Evolutionary conservation across 1,284 basidiomycete species (phyloP).

Genomic region (Tranzscheliella williamsii): DNA sequence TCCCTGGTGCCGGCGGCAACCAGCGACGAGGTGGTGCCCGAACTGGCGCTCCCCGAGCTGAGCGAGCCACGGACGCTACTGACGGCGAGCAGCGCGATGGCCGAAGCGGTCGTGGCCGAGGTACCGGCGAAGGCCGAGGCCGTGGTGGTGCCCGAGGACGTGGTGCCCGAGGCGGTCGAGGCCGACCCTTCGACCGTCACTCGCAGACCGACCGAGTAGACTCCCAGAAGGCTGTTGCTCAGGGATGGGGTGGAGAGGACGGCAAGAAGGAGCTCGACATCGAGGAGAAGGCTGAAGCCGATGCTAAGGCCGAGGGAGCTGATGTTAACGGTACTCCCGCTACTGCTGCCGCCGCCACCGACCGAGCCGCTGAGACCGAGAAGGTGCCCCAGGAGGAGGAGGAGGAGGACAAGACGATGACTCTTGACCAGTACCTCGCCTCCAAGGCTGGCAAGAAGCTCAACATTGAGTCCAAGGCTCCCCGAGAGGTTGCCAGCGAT

Average conservation of each 20-base stretch:
- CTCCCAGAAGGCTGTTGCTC: constrained; percentile 86
- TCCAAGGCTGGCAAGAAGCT: constrained; percentile 67
- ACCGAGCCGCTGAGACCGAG: constrained; percentile 31
- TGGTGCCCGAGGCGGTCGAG: constrained; percentile 68
- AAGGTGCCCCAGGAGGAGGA: constrained; percentile 66
- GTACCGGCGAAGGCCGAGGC: constrained; percentile 65
- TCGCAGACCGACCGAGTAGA: constrained; percentile 77
- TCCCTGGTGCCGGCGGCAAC: constrained; percentile 49
- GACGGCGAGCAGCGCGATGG: constrained; percentile 28
- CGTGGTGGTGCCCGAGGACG: constrained; percentile 65
- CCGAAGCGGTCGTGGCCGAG: neutral
- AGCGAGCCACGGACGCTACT: constrained; percentile 25
- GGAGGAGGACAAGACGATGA: constrained; percentile 90
- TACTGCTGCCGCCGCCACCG: constrained; percentile 47
- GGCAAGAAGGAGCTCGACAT: constrained; percentile 75
- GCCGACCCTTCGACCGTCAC: constrained; percentile 77
- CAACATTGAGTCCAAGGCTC: constrained; percentile 46
- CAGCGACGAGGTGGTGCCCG: constrained; percentile 38
- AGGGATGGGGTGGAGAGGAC: constrained; percentile 88
- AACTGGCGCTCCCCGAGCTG: constrained; percentile 40
- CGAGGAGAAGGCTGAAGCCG: constrained; percentile 69
- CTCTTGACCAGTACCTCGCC: constrained; percentile 76
- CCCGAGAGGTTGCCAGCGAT: constrained; percentile 39
- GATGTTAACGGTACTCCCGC: constrained; percentile 56
- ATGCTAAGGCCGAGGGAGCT: constrained; percentile 52